A percentile compares a stretch with the other conserved stretches of the same genome.
These are phyloP conservation scores for Acanthamoeba lugdunensis DNA, from an alignment of 208 protist species.

Conservation along the genomic window DNA sequence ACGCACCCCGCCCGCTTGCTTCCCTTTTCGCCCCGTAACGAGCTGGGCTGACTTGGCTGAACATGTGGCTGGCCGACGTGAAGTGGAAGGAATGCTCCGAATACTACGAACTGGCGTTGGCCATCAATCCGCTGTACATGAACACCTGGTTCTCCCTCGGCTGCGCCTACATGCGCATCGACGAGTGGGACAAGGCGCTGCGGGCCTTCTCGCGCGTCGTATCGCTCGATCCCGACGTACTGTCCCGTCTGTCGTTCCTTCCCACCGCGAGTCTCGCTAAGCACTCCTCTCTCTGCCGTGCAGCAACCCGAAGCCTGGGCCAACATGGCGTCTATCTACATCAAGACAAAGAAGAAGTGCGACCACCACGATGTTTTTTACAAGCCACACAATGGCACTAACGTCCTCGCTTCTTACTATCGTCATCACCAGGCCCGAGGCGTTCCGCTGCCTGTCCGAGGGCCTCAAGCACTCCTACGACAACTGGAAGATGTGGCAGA, in stretches of 20 bases:
- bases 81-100: constrained; percentile 74
- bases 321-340: constrained; percentile 83
- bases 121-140: constrained; percentile 82
- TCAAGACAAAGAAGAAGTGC: constrained; percentile 77
- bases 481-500: constrained; percentile 88
- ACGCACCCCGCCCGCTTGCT: neutral
- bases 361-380: neutral
- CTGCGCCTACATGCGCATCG: constrained; percentile 80
- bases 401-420: neutral
- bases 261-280: neutral
- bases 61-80: neutral
- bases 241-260: neutral
- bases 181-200: constrained; percentile 80
- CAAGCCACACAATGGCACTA: neutral
- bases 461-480: constrained; percentile 82
- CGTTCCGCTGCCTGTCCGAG: constrained; percentile 77
- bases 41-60: neutral
- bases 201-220: constrained; percentile 78
- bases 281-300: neutral
- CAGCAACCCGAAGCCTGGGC: constrained; percentile 82
- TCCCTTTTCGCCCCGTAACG: neutral
- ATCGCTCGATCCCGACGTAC: constrained; percentile 77
- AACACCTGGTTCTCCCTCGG: constrained; percentile 85
- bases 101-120: constrained; percentile 71
- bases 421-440: constrained; percentile 41